Conservation (phyloP, 1,139 yeast genomes). For the Chernovozyma aurita region DNA sequence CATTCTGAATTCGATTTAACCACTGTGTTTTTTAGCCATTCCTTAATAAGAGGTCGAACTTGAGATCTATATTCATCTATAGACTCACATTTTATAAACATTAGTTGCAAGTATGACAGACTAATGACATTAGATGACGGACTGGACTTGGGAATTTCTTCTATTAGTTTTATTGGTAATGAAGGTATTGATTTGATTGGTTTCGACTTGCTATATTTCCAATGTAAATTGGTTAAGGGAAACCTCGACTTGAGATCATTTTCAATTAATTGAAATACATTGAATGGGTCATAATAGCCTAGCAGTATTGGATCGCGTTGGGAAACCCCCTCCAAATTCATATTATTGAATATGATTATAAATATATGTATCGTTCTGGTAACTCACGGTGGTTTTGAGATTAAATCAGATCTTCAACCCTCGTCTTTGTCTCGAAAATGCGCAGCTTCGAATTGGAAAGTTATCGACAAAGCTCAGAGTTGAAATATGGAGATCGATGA, state of each 20-base stretch:
- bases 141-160: slow-evolving; percentile 49
- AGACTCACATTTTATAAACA: slow-evolving; percentile 63
- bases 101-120: slow-evolving; percentile 49
- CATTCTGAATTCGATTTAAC: slow-evolving; percentile 48
- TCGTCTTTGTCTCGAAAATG: too few species aligned
- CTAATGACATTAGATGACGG: not conserved
- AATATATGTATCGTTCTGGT: too few species aligned
- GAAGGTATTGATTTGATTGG: slow-evolving; percentile 65
- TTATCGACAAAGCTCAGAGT: too few species aligned
- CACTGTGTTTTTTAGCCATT: slow-evolving; percentile 66
- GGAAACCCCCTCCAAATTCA: not conserved
- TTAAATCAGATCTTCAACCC: too few species aligned
- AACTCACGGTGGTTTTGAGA: too few species aligned
- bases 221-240: slow-evolving; percentile 73
- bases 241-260: slow-evolving; percentile 49
- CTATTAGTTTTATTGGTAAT: slow-evolving; percentile 55
- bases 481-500: too few species aligned
- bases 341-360: too few species aligned
- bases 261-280: slow-evolving; percentile 53
- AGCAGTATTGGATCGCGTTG: slow-evolving; percentile 30
- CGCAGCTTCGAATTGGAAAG: too few species aligned
- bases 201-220: slow-evolving; percentile 57
- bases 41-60: slow-evolving; percentile 74
- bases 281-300: slow-evolving; percentile 86
- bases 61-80: slow-evolving; percentile 73